Percentiles rank a stretch among this genome's conserved stretches.
These are phyloP conservation scores for Catharanthus roseus DNA, from an alignment of 257 asterid genomes.

Conservation along the genomic window DNA sequence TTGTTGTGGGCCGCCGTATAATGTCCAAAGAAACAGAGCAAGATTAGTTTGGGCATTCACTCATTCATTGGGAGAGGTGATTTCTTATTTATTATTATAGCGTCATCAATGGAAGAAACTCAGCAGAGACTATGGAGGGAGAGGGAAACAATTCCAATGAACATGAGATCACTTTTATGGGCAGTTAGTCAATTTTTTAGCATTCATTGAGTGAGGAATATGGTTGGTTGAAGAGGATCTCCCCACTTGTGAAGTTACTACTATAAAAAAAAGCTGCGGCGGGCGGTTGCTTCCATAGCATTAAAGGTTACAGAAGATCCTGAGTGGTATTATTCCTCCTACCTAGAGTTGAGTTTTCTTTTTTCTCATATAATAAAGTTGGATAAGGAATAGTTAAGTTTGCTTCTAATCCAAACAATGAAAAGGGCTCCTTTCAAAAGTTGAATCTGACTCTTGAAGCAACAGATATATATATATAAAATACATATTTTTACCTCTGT, in stretches of 20 bases:
- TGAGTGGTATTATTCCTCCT: no score
- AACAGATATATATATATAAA: slow-evolving; percentile 28
- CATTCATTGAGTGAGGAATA: not conserved
- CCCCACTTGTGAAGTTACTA: slow-evolving; percentile 16
- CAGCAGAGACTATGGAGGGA: slow-evolving; percentile 10
- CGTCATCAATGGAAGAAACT: not conserved
- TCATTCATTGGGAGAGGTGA: not conserved
- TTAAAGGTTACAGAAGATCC: slow-evolving; percentile 15
- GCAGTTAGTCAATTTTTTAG: no score
- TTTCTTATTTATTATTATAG: not conserved
- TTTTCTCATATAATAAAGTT: slow-evolving; percentile 12
- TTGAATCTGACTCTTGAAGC: slow-evolving; percentile 61
- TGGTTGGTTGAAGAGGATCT: slow-evolving; percentile 10
- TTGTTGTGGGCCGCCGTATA: slow-evolving; percentile 19
- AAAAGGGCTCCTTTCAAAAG: slow-evolving; percentile 25
- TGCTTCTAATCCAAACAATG: slow-evolving; percentile 71
- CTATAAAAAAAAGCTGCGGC: slow-evolving; percentile 23
- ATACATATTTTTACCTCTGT: no score
- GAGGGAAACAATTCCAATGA: slow-evolving; percentile 15
- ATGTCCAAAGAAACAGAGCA: slow-evolving; percentile 10
- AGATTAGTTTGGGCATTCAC: not conserved
- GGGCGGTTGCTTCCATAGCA: slow-evolving; percentile 21
- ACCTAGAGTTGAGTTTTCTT: slow-evolving; percentile 2
- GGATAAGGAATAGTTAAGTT: slow-evolving; percentile 39
- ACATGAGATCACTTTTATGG: no score